A percentile compares a stretch with the other conserved stretches of the same genome.
Conservation (phyloP, 2,329 filamentous ascomycete species). For the Fusarium sp. region DNA sequence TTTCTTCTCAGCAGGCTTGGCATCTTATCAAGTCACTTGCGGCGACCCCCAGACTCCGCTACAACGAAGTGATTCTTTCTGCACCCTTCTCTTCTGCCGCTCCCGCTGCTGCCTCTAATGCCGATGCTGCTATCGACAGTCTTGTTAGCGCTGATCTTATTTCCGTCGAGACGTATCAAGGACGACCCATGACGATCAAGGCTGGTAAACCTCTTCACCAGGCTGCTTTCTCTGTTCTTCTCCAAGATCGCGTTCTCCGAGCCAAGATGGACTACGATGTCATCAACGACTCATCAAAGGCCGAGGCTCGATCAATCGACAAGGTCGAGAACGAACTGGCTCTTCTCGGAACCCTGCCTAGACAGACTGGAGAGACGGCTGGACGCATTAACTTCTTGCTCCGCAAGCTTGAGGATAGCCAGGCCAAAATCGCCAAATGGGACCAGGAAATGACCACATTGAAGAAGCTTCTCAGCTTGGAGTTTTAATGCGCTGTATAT, state of each 20-base stretch:
- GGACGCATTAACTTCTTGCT: slow-evolving; percentile 79
- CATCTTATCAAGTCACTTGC: slow-evolving; percentile 84
- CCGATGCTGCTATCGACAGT: slow-evolving; percentile 81
- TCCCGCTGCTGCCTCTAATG: slow-evolving; percentile 62
- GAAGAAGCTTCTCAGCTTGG: slow-evolving; percentile 72
- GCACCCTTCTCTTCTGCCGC: slow-evolving; percentile 73
- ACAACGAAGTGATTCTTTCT: slow-evolving; percentile 86
- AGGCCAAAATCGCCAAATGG: slow-evolving; percentile 79
- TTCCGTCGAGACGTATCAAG: slow-evolving; percentile 77
- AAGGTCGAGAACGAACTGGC: slow-evolving; percentile 84
- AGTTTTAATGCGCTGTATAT: slow-evolving; percentile 56
- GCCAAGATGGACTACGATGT: slow-evolving; percentile 81
- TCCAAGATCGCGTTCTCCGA: slow-evolving; percentile 77
- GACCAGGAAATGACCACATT: slow-evolving; percentile 78
- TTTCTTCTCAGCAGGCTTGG: slow-evolving; percentile 92
- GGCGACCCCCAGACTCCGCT: slow-evolving; percentile 75
- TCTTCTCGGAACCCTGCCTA: slow-evolving; percentile 77
- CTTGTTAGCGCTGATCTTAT: slow-evolving; percentile 91
- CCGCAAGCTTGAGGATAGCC: slow-evolving; percentile 78
- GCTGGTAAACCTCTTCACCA: slow-evolving; percentile 89
- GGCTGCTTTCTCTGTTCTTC: slow-evolving; percentile 81
- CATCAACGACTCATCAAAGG: slow-evolving; percentile 75
- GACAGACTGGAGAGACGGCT: slow-evolving; percentile 75
- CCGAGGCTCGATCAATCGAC: slow-evolving; percentile 80
- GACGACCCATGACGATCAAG: slow-evolving; percentile 81